Base-by-base conservation (phyloP, 306 rosid species). In the Argentina anserina region DNA sequence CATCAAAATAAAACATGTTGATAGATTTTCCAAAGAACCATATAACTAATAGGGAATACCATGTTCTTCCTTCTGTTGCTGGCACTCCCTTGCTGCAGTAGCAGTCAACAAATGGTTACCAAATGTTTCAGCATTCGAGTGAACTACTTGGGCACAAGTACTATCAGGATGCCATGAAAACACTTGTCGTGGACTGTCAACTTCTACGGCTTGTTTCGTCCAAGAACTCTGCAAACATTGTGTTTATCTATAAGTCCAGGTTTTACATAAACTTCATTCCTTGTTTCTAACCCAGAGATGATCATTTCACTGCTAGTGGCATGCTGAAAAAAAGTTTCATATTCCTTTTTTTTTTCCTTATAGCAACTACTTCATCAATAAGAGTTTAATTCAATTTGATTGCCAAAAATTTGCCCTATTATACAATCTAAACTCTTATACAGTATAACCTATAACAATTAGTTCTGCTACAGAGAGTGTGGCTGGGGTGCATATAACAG, bases 71-170 rank as follows among this genome's bases (percentile, higher is more conserved):
- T 85, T 82, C 66, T 79, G 83, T 69, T 73, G 86, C 68, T 52
- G 82, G 71, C 74, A 73, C 72, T 81, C 85, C 78, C 78, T 82
- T n/a, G 63, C 64, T 64, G 80, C 61, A 71, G 79, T 37, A 11
- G 77, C 71, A 73, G 84, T 78, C 75, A 80, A 76, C 77, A 83
- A 72, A 67, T 71, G 75, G 65, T 76, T 81, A 55, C 79, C 81
- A 60, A 80, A 66, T 65, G 81, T 71, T 80, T 90, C 91, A 50
- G 87, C 87, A 71, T 80, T 83, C 58, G 97, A 84, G 81, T 81
- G 91, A 71, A 88, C 90, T 73, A 88, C 92, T 76, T 84, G 92
- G 69, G 98, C 96, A 80, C 92, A 92, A 26, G 91, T 92, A 85
- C 97, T 88, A 78, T 88, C 96, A 13, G 91, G 86, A 76, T 81